Base-by-base conservation (phyloP, 2,329 filamentous ascomycete species). In the Epichloe gansuensis region DNA sequence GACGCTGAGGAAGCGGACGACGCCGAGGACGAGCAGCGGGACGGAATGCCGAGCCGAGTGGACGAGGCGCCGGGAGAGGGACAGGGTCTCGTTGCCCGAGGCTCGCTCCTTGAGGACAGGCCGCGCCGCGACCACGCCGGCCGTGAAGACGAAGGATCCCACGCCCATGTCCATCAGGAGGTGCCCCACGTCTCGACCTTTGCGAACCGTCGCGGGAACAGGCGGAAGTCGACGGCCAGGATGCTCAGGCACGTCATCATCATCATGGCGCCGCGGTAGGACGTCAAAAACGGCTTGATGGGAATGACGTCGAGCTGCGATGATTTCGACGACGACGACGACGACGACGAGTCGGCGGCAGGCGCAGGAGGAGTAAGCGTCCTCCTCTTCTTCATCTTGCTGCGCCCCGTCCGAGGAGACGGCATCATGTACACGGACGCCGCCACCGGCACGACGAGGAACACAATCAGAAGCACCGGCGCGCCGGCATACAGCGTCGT, bases 111-210 rank as follows among this genome's bases (percentile, higher is more conserved):
- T 90, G 46, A 96, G 73, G 12, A 90, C 76, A 2, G 88, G 82
- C 17, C 91, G 80, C 13, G 91, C 90, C 39, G 88, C 90, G n/a
- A 97, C 89, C 37, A 96, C 74, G 23, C 93, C 93, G 15, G 86
- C 87, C 2, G 90, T 90, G 69, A 95, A 98, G 61, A 98, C 93
- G 70, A 98, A 98, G 12, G 91, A 95, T 31, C 93, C 93, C 47
- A 98, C 93, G 48, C 93, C 93, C 62, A 97, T 76, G 66, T 98
- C 93, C 93, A 98, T 98, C 98, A 73, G n/a, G 91, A 97, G 1
- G 91, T 96, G 52, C 93, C 93, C 89, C 93, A 98, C n/a, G 88
- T 96, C 70, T 98, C 93, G 2, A 95, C 93, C 72, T 98, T 98
- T 53, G 90, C 93, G 66, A 97, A 97, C 35, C 93, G 85, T 31